Conservation (phyloP, 257 asterid species). For the Ligustrum vulgare region DNA sequence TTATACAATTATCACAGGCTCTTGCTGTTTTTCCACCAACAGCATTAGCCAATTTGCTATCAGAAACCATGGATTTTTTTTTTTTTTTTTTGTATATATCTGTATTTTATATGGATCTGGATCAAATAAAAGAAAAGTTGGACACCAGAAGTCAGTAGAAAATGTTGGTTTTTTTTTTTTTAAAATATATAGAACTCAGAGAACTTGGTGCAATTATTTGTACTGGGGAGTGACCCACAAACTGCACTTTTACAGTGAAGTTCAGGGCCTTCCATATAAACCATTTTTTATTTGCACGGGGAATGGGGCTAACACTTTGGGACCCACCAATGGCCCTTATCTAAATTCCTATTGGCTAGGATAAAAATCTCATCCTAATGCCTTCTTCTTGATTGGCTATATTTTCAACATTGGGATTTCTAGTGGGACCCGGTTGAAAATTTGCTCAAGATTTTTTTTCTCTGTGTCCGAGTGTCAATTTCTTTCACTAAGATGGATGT, state of each 20-base stretch:
- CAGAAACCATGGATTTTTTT: conserved; percentile 38
- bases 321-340: conserved; percentile 46
- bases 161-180: conserved; percentile 9
- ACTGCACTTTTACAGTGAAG: conserved; percentile 50
- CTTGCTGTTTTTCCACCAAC: conserved; percentile 65
- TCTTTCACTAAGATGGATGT: conserved; percentile 22
- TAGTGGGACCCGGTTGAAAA: conserved; percentile 49
- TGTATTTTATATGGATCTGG: not conserved
- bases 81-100: too few relatives aligned
- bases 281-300: conserved; percentile 28
- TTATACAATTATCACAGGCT: conserved; percentile 72
- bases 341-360: conserved; percentile 57
- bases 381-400: conserved; percentile 53
- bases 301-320: conserved; percentile 34
- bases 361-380: conserved; percentile 36
- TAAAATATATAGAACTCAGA: conserved; percentile 7
- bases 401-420: conserved; percentile 44
- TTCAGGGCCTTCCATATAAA: conserved; percentile 16
- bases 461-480: conserved; percentile 18
- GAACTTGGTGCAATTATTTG: conserved; percentile 46
- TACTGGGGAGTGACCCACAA: conserved; percentile 50
- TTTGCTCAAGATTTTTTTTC: conserved; percentile 28
- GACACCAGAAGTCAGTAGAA: conserved; percentile 15
- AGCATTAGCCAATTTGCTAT: conserved; percentile 46
- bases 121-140: conserved; percentile 25